Evolutionary conservation across 257 asterid genomes (phyloP).

Genomic region (Thymus quinquecostatus): DNA sequence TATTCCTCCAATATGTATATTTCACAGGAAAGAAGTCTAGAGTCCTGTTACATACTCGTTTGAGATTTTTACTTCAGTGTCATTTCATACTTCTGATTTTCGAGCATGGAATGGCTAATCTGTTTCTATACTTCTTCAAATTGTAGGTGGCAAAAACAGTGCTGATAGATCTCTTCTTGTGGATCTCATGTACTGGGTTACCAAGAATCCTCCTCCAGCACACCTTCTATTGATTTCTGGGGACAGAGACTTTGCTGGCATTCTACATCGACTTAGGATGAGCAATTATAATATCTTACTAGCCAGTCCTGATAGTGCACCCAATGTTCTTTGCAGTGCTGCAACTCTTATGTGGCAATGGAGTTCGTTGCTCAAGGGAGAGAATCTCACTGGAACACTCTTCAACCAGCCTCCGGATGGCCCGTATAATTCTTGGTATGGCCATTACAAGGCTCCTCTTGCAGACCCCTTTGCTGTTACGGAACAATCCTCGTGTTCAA

Average conservation of each 20-base stretch:
- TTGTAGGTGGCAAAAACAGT: constrained; percentile 87
- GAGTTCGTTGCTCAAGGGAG: constrained; percentile 78
- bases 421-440: constrained; percentile 87
- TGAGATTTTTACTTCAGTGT: not conserved
- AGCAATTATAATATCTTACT: constrained; percentile 84
- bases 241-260: constrained; percentile 82
- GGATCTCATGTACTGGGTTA: constrained; percentile 92
- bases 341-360: constrained; percentile 98
- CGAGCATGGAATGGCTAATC: constrained; percentile 4
- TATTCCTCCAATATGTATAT: not conserved
- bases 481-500: constrained; percentile 45
- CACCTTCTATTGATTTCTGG: constrained; percentile 88
- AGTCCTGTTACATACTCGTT: not conserved
- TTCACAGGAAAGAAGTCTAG: not conserved
- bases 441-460: constrained; percentile 69
- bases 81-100: not conserved
- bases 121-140: not conserved
- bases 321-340: constrained; percentile 80
- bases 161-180: constrained; percentile 92
- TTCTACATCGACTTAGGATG: constrained; percentile 84
- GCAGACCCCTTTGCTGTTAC: constrained; percentile 67
- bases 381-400: constrained; percentile 69
- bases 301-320: constrained; percentile 64
- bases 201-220: constrained; percentile 97
- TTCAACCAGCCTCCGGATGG: constrained; percentile 98